Percentiles rank a stretch among this genome's conserved stretches.
phyloP scores from a whole-genome alignment of 495 filamentous ascomycete genomes.

The Lepraria neglecta region DNA sequence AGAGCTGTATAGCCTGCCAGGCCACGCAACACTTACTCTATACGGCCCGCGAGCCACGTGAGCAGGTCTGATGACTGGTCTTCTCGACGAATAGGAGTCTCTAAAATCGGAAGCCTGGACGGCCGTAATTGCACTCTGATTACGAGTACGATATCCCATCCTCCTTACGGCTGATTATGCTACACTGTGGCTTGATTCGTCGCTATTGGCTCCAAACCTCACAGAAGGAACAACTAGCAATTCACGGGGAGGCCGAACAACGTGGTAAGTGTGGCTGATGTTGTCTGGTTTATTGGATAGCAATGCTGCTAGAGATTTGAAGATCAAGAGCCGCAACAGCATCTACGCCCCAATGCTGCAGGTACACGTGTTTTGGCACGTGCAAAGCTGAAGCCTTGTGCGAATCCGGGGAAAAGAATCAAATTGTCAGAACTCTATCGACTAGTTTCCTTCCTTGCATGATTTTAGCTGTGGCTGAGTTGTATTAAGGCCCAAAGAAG shows the following conservation, averaged over 20 bases:
- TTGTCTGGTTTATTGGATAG: no score
- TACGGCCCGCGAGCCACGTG: not conserved
- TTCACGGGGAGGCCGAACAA: constrained; percentile 1
- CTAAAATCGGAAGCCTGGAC: not conserved
- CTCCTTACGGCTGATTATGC: not conserved
- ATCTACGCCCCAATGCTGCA: constrained; percentile 3
- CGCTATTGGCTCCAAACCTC: not conserved
- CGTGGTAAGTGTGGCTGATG: constrained; percentile 4
- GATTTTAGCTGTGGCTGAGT: constrained; percentile 4
- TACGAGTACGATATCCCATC: not conserved
- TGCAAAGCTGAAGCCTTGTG: constrained; percentile 13
- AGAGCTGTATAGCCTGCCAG: not conserved
- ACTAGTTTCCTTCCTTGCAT: not conserved
- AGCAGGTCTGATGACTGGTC: constrained; percentile 9
- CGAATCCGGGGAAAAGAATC: constrained; percentile 2
- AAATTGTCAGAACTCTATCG: constrained; percentile 1
- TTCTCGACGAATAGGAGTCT: not conserved
- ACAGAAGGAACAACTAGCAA: not conserved
- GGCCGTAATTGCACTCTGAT: not conserved
- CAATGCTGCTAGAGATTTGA: not conserved
- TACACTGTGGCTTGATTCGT: constrained; percentile 3
- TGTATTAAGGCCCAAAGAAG: not conserved
- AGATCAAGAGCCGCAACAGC: not conserved
- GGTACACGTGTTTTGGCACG: constrained; percentile 10
- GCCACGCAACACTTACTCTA: constrained; percentile 10